Conservation (phyloP, 768 basidiomycete species). For the Coprinellus micaceus region DNA sequence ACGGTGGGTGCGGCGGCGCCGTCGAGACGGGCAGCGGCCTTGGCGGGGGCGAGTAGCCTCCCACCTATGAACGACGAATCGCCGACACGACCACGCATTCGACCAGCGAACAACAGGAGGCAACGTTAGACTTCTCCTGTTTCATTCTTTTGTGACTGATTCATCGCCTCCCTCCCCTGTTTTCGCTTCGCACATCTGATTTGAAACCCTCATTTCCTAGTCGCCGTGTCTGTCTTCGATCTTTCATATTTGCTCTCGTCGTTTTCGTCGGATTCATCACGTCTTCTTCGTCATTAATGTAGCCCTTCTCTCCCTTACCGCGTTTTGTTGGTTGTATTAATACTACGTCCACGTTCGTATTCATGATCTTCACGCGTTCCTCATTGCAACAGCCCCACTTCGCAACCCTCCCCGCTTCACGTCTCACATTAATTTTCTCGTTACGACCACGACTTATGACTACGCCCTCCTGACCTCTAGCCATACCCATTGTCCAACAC, state of each 20-base stretch:
- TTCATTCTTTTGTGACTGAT: slow-evolving; percentile 3
- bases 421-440: no score
- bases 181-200: not conserved
- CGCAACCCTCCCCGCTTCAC: not conserved
- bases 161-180: not conserved
- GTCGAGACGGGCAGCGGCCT: slow-evolving; percentile 10
- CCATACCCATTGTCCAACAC: not conserved
- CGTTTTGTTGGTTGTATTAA: not conserved
- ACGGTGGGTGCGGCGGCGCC: slow-evolving; percentile 3
- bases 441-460: no score
- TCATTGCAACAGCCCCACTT: no score
- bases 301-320: slow-evolving; percentile 10
- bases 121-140: slow-evolving; percentile 12
- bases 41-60: slow-evolving; percentile 4
- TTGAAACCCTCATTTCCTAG: no score
- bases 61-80: slow-evolving; percentile 22
- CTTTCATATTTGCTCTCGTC: not conserved
- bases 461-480: not conserved
- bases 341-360: not conserved
- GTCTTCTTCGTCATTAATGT: not conserved
- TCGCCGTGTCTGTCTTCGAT: no score
- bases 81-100: slow-evolving; percentile 22
- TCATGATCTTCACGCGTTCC: not conserved
- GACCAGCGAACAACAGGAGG: slow-evolving; percentile 13
- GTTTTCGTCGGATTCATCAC: not conserved